Evolutionary conservation across 177 flowering plant genomes (phyloP), one percentile per base, ranked within the genome.

Genomic region (Vitis hybrid): DNA sequence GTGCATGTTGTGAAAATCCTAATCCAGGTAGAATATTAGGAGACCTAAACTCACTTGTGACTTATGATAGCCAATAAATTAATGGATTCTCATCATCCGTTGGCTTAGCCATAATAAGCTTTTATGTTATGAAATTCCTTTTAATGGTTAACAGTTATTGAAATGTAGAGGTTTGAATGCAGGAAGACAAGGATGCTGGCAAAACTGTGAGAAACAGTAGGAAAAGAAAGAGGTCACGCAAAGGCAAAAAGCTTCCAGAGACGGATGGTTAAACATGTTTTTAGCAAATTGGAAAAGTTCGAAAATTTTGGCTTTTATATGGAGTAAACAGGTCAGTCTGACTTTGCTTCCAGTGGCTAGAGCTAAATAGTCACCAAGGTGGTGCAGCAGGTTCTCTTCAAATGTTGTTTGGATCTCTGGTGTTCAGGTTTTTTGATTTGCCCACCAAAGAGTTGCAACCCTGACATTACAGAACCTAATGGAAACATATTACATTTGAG

Each of bases 161-260:
- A 33, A 17, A 10, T 59, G 10, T 53, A 6, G 58, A 19, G 38
- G 59, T 57, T 71, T 38, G 2, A 31, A 65, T 77, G 72, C 84
- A 86, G 89, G 83, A 69, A 63, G 57, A 6, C 66, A 75, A 77
- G 5, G 81, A 63, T 64, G 80, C 22, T 51, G 69, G 70, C 7
- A 51, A 20, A 20, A 58, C 72, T 10, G 58, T 47, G 24, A 76
- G 71, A 69, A 82, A 71, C 67, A 76, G 68, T 57, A 74, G 82
- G 76, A 84, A 82, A 62, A 67, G 90, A 78, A 87, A 82, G 69
- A 83, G 86, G 66, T 72, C 86, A 44, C 79, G 71, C n/a, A 73
- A 64, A 31, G 59, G 73, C 60, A 77, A 59, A 59, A 77, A 67
- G 11, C 63, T 22, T 61, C 78, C 67, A 3, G 78, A 59, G n/a